phyloP scores from a whole-genome alignment of 2,329 filamentous ascomycete species.

The Shiraia bambusicola region DNA sequence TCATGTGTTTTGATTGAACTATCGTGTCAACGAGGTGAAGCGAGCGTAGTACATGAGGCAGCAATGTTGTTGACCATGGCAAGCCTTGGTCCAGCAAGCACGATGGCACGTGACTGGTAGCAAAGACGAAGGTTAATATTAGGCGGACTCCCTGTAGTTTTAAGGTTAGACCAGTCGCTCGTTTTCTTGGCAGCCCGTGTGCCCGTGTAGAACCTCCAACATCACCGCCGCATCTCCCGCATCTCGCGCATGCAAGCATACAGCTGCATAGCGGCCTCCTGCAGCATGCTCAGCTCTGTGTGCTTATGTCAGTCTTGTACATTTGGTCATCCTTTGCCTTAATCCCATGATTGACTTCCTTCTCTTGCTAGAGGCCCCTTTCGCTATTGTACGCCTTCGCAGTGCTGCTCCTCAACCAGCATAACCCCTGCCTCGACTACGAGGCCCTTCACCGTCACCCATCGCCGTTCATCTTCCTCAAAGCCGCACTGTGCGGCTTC shows the following conservation, averaged over 20 bases:
- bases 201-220: conserved; percentile 22
- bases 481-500: conserved; percentile 31
- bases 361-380: conserved; percentile 22
- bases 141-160: conserved; percentile 11
- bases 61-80: no score
- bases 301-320: conserved; percentile 8
- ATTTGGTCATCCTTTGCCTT: conserved; percentile 9
- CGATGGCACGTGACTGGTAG: background rate
- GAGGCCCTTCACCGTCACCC: conserved; percentile 2
- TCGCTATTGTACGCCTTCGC: conserved; percentile 20
- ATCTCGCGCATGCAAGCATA: conserved; percentile 25
- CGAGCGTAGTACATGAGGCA: no score
- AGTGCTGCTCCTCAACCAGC: conserved; percentile 22
- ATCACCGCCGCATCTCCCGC: conserved; percentile 20
- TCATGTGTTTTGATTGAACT: no score
- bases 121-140: conserved; percentile 9
- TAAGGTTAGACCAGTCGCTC: conserved; percentile 14
- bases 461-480: conserved; percentile 8
- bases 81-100: background rate
- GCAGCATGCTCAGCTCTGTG: conserved; percentile 20
- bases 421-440: conserved; percentile 27
- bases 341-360: conserved; percentile 19
- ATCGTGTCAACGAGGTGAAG: no score
- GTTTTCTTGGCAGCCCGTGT: conserved; percentile 19
- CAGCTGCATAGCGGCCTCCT: conserved; percentile 26